Base-by-base conservation (phyloP, 1,139 yeast species). In the Casaregolazyma suthepensis region DNA sequence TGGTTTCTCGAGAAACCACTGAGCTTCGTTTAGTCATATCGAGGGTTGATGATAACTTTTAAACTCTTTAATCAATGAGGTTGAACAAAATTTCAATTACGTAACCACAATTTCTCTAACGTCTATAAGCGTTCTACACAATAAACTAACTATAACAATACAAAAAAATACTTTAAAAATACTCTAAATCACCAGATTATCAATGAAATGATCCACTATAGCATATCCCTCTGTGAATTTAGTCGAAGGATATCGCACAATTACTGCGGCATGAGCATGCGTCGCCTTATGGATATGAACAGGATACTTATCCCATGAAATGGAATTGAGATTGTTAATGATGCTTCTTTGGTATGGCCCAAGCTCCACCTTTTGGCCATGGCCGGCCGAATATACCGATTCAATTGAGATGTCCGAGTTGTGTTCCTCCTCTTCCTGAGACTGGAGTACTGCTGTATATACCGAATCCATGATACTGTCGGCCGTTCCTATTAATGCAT, bases 221-320 rank as follows among this genome's bases (percentile, higher is more conserved):
- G 74, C 66, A 62, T 81, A 78, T 0, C 96, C 96, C 66, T 88
- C 95, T 37, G 72, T 79, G 56, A 78, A 81, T 20, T 73, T 68
- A 20, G 78, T 78, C 45, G 73, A 72, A 13, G 70, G 69, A 55
- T 76, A 79, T 54, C 95, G 76, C 43, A 83, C 87, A 55, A 88
- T 85, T 1, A 88, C 84, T 1, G 93, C 95, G 1, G 96, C 89
- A 64, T 88, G 96, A 0, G 94, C 78, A 50, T 82, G 79, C 51
- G 76, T 76, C 3, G 93, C 83, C 37, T 77, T 72, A 46, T 85
- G 76, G 52, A 88, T 84, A 56, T 85, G 76, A 29, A 87, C 76
- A 0, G 94, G 94, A 63, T 66, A 85, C 66, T 86, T 88, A 37
- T 72, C 68, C 96, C 96, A 88, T 2, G 70, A 63, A 12, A 87